phyloP scores from a whole-genome alignment of 148 eudicot species.

The Silene latifolia region DNA sequence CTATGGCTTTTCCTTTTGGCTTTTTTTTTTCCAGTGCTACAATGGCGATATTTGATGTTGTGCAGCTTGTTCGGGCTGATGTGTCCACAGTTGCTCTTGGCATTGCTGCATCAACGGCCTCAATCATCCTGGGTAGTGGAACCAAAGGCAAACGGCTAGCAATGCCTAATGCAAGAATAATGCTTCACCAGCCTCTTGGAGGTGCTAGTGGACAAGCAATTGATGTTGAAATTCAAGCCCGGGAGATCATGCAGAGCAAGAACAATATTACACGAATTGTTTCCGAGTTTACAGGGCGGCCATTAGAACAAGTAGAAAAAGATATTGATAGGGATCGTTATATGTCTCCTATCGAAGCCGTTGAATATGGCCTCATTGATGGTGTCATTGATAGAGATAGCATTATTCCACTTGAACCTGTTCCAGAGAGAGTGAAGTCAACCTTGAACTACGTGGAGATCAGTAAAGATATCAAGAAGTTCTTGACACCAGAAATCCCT shows the following conservation, averaged over 20 bases:
- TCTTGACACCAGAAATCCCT: conserved; percentile 70
- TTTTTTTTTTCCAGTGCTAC: conserved; percentile 49
- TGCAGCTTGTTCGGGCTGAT: conserved; percentile 75
- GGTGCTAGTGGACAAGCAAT: conserved; percentile 75
- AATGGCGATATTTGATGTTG: conserved; percentile 80
- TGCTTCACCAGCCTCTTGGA: conserved; percentile 89
- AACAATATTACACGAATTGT: conserved; percentile 50
- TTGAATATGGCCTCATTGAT: conserved; percentile 86
- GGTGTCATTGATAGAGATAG: conserved; percentile 74
- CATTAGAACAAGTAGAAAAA: conserved; percentile 67
- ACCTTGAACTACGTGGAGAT: conserved; percentile 46
- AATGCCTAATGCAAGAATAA: conserved; percentile 84
- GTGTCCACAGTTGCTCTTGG: conserved; percentile 84
- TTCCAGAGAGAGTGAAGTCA: conserved; percentile 62
- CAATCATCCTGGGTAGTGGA: conserved; percentile 77
- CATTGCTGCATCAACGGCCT: conserved; percentile 79
- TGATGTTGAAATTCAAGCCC: conserved; percentile 77
- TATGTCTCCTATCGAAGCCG: conserved; percentile 93
- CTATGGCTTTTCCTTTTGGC: conserved; percentile 8
- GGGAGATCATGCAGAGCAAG: conserved; percentile 69
- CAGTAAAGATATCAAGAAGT: conserved; percentile 58
- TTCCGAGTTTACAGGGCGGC: conserved; percentile 58
- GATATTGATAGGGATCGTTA: conserved; percentile 85
- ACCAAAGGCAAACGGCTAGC: conserved; percentile 86
- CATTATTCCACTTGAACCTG: conserved; percentile 76